Evolutionary conservation across 2,329 filamentous ascomycete species (phyloP), one percentile per base, ranked within the genome.

Genomic region (Aspergillus latus): DNA sequence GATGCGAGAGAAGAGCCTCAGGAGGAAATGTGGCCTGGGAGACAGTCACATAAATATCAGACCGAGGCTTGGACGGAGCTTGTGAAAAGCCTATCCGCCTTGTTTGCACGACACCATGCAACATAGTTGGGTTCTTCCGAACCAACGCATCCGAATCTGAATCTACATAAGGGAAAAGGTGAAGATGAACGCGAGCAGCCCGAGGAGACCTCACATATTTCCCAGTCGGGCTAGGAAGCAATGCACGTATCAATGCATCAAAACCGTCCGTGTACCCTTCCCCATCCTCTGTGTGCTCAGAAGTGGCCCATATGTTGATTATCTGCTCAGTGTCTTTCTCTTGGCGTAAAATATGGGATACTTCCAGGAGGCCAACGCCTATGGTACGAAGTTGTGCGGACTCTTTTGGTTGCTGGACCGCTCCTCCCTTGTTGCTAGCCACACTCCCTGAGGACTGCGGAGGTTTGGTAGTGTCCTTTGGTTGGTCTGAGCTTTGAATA

Each of bases 71-170:
- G 0, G 88, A 92, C 0, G 94, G 93, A 1, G 92, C 92, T 10
- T 92, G 92, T 3, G 93, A 90, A 71, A 99, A 97, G 1, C 92
- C 94, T 72, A 97, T 92, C 71, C 94, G 94, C 66, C 82, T 88
- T 0, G 92, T 96, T 71, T 88, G 88, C 56, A 82, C 82, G 58
- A 97, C 84, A 50, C 88, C 87, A 49, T 95, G 88, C 11, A 99
- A 84, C 11, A 95, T 77, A 0, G 93, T 97, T 0, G 94, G 94
- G 2, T 91, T 96, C 47, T 88, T 86, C 67, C 89, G 90, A 68
- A 97, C 88, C 39, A 99, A 82, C 0, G 77, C 79, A 62, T 96
- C 91, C 1, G 91, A 86, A 65, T 97, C 91, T 1, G 84, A 80
- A 64, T 88, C 83, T 34, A 85, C 82, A 71, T 97, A 97, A 1